Base-by-base conservation (phyloP, 768 basidiomycete species). In the Termitomyces sp. region DNA sequence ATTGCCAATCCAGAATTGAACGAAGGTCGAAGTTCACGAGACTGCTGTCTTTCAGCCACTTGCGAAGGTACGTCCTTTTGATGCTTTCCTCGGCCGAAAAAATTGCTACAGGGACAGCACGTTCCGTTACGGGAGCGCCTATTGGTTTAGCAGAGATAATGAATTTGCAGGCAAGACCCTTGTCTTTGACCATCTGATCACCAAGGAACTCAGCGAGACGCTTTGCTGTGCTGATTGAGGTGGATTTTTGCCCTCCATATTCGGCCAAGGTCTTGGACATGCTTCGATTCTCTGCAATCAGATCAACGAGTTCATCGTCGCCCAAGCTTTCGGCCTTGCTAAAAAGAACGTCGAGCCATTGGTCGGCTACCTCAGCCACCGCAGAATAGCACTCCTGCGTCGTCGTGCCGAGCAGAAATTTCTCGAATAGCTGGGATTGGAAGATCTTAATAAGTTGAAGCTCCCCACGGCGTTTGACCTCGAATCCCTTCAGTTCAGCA, bases 381-480 rank as follows among this genome's bases (percentile, higher is more conserved):
- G 89, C 92, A 3, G 86, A 83, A 64, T 99, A 98, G 70, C 97
- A 99, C 63, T 98, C 95, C 66, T 96, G 88, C 3, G 91, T 92
- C 0, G 95, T 98, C 2, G 83, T 78, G 0, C 97, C 97, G 0
- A 98, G 84, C 23, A 99, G 73, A 76, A 98, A 99, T 66, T 91
- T 96, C 72, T 97, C 96, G 70, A 99, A 99, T 64, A 99, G 91
- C 64, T 96, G 92, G 1, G 93, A 91, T 68, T 99, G 97, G 81
- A 99, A 99, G 61, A 94, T 96, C 73, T 99, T 99, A 86, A 99
- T 95, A 64, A 98, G 84, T 67, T 98, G 96, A 35, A 98, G 78
- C 68, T 99, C 97, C 35, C 95, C 97, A 53, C 97, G 85, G 52
- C 97, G 88, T 71, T 99, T 99, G 60, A 98, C 94, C 69, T 98